Base-by-base conservation (phyloP, 192 early-diverging fungal genomes). In the Linnemannia zychae region DNA sequence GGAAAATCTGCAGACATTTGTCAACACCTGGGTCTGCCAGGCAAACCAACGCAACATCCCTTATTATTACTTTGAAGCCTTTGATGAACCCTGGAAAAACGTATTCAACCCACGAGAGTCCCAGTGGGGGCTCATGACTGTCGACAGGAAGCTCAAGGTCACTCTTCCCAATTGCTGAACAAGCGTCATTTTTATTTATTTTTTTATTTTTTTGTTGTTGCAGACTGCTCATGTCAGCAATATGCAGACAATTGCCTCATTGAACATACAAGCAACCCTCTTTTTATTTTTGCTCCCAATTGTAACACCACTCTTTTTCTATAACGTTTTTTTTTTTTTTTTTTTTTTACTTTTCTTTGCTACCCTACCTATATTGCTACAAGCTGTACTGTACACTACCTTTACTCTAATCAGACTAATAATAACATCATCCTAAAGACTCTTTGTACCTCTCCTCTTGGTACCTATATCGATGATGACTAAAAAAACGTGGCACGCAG, bases 31-130 rank as follows among this genome's bases (percentile, higher is more conserved):
- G 77, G 87, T 93, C 11, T 94, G 93, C 72, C 82, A 84, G 18
- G 93, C 93, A 31, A 91, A 92, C 68, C 82, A 86, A 13, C 79
- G 87, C 63, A 88, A 88, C 3, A 72, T 91, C 28, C 82, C 91
- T 36, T 94, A 94, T 72, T 92, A 92, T 67, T 94, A 88, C 88
- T 94, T 94, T 82, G 91, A 91, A 68, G 90, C 92, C 4, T 92
- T 93, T 86, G 93, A 94, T 72, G 92, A 93, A 72, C 91, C 92
- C 7, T 94, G 93, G 93, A 94, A 94, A 81, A 88, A 72, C 22
- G 40, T 63, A 4, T 71, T 88, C 88, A 82, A 91, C 84, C 73
- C 87, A 76, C 73, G 92, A 17, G 84, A 89, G 68, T 36, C 80
- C n/a, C 80, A 83, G 46, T 89, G 88, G 88, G 88, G 88, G 7